These are phyloP conservation scores for Leucosporidium scottii DNA, from an alignment of 768 basidiomycete species.

Conservation along the genomic window DNA sequence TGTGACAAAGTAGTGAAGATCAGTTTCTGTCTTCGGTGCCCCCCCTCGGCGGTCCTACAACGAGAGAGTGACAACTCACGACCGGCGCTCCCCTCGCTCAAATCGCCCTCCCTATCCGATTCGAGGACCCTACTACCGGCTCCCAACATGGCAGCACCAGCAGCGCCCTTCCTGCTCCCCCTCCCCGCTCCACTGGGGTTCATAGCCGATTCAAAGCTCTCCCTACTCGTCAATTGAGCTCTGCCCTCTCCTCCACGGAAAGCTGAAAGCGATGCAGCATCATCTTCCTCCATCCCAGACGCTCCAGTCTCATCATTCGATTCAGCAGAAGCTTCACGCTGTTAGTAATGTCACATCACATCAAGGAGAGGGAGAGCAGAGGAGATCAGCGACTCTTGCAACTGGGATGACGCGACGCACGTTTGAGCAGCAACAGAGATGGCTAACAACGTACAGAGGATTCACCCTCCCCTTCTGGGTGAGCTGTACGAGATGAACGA, in stretches of 20 bases:
- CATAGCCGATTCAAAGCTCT: not conserved
- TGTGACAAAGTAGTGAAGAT: too few species aligned
- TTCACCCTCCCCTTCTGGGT: too few species aligned
- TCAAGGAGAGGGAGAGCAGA: too few species aligned
- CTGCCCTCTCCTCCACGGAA: not conserved
- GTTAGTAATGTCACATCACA: too few species aligned
- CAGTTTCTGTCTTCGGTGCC: too few species aligned
- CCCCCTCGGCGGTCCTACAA: too few species aligned
- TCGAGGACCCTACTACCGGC: not conserved
- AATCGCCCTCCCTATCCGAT: not conserved
- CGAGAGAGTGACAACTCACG: too few species aligned
- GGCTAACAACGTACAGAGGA: not conserved
- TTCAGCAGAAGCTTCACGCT: slow-evolving; percentile 32
- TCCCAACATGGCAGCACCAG: too few species aligned
- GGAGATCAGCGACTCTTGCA: not conserved
- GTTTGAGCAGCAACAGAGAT: not conserved
- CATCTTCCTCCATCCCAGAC: not conserved
- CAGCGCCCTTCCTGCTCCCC: too few species aligned
- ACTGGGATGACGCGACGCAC: too few species aligned
- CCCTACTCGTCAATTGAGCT: not conserved
- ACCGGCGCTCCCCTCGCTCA: slow-evolving; percentile 2
- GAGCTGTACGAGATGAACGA: too few species aligned
- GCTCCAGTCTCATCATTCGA: slow-evolving; percentile 22
- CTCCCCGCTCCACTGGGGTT: too few species aligned
- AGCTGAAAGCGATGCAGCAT: slow-evolving; percentile 2